Evolutionary conservation across 2,329 filamentous ascomycete genomes (phyloP), one percentile per base, ranked within the genome.

Genomic region (Aureobasidium sp.): DNA sequence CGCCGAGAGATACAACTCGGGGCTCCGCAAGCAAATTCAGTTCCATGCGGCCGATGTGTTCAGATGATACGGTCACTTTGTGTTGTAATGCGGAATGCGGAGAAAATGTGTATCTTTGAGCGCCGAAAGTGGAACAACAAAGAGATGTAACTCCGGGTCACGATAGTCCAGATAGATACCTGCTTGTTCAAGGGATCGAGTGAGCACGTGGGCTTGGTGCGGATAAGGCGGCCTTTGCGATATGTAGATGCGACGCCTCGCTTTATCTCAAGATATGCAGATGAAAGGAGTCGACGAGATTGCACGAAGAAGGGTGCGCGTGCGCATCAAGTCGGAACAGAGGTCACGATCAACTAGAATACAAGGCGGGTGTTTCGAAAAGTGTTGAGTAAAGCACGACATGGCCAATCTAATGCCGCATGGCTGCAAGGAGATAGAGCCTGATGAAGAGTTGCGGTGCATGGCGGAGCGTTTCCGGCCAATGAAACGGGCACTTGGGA

Each of bases 211-310:
- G 53, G 41, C 41, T 57, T 57, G 39, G 41, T 36, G 45, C 41
- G 37, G 53, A 45, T 55, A 57, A 44, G 53, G 17, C 39, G 41
- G 53, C 27, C 14, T 17, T 45, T 27, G 41, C n/a, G 41, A 44
- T 57, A 45, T 57, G 27, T 34, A 36, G 20, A 31, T 44, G 27
- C 39, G 39, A 44, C 53, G 29, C 41, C 53, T 45, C 27, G 53
- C 39, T 45, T 45, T 45, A 36, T 57, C 53, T 57, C 29, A 8
- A 57, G 53, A 17, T 36, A 57, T 57, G 53, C 39, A 57, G 53
- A 45, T 44, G 53, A 57, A 57, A 57, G 53, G 53, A 39, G 53
- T 36, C 6, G 2, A 14, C 45, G 49, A 52, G 31, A 39, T 52
- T 52, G 49, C 20, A 53, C 7, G 49, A 27, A 34, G 11, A 47